A percentile compares a stretch with the other conserved stretches of the same genome.
Evolutionary conservation across 2,329 filamentous ascomycete species (phyloP).

Genomic region (Fusarium udum): DNA sequence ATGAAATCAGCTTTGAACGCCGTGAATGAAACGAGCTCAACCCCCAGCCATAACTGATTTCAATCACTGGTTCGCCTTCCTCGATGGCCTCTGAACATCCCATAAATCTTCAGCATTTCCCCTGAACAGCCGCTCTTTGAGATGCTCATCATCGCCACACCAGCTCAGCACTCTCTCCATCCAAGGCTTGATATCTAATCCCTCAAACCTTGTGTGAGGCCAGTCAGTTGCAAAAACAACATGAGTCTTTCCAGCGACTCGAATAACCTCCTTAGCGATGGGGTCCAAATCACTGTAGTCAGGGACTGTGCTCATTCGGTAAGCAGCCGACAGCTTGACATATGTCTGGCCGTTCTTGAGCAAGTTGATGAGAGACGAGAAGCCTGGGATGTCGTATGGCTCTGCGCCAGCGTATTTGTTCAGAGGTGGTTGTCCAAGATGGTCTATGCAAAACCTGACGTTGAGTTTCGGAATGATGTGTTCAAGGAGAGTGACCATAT

Average conservation of each 20-base stretch:
- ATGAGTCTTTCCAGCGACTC: slow-evolving; percentile 50
- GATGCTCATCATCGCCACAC: slow-evolving; percentile 56
- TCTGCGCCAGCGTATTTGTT: slow-evolving; percentile 32
- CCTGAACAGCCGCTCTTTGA: slow-evolving; percentile 62
- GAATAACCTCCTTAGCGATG: slow-evolving; percentile 60
- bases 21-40: neutral
- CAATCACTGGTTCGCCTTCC: neutral
- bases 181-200: slow-evolving; percentile 58
- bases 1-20: neutral
- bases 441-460: slow-evolving; percentile 67
- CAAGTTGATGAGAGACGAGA: slow-evolving; percentile 55
- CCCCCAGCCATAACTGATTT: neutral
- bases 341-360: slow-evolving; percentile 60
- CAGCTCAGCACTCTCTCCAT: slow-evolving; percentile 62
- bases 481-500: slow-evolving; percentile 59
- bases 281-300: slow-evolving; percentile 57
- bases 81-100: slow-evolving; percentile 29
- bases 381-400: slow-evolving; percentile 40
- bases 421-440: slow-evolving; percentile 63
- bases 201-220: slow-evolving; percentile 71
- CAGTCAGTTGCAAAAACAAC: slow-evolving; percentile 70
- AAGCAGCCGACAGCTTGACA: slow-evolving; percentile 68
- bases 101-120: slow-evolving; percentile 64
- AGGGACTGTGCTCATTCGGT: slow-evolving; percentile 60
- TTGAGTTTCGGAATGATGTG: slow-evolving; percentile 58